Evolutionary conservation across 2,329 filamentous ascomycete genomes (phyloP), one percentile per base, ranked within the genome.

Genomic region (Fonsecaea nubica): DNA sequence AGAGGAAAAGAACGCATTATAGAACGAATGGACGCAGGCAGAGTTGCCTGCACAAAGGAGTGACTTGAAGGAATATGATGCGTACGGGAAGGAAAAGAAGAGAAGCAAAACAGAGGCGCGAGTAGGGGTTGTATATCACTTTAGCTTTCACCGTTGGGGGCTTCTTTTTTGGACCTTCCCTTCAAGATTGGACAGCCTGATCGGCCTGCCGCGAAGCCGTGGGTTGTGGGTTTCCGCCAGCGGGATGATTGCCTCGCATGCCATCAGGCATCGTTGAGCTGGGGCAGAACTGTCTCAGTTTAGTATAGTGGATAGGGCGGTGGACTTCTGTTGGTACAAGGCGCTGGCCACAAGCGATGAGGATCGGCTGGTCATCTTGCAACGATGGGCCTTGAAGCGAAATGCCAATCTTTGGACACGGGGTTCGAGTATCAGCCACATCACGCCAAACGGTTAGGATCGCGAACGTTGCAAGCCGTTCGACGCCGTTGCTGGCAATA

Each of bases 1-100:
- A 67, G 55, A 65, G 63, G 56, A 61, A 69, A 53, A 59, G 67
- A 69, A 66, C 64, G 67, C 67, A 69, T 69, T 30, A 45, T 58
- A 65, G 61, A 69, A 69, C 54, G 67, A 69, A 67, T 50, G 67
- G 67, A 69, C 67, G 67, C 67, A 69, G 63, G 67, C 67, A 62
- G 40, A 64, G 48, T 15, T 58, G 67, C 67, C 63, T 42, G 67
- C 67, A 66, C 52, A 67, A 69, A 69, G 45, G 67, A 69, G 61
- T 67, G 67, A 69, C 67, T 65, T 30, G 33, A 61, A 45, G 61
- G 53, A 61, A 60, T 33, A 55, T 58, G 30, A 66, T 62, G 42
- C 55, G 60, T 55, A 50, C 58, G 33, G 63, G 33, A 60, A 35
- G 36, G 32, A 64, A 25, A 50, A 52, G 58, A 6, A 45, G 55